phyloP scores from a whole-genome alignment of 1,139 yeast species.

The Debaryomyces subglobosus region DNA sequence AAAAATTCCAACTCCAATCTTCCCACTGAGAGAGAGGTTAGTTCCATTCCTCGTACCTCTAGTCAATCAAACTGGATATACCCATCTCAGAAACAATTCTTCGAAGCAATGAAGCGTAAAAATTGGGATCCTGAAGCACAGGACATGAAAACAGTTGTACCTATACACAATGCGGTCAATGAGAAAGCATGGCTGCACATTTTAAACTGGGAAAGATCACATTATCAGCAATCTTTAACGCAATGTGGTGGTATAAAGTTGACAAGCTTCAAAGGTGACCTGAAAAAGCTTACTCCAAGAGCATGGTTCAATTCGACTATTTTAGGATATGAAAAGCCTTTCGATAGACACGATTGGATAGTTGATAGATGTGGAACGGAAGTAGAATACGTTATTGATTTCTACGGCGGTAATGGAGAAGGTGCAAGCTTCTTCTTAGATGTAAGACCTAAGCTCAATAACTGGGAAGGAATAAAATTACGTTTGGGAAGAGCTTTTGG shows the following conservation, averaged over 20 bases:
- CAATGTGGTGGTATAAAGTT: conserved; percentile 83
- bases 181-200: conserved; percentile 92
- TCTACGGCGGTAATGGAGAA: conserved; percentile 68
- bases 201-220: conserved; percentile 73
- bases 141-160: conserved; percentile 91
- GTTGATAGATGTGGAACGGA: conserved; percentile 84
- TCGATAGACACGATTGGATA: conserved; percentile 96
- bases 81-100: conserved; percentile 94
- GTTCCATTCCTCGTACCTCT: conserved; percentile 84
- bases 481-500: conserved; percentile 66
- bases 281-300: conserved; percentile 81
- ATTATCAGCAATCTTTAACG: conserved; percentile 51
- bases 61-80: conserved; percentile 78
- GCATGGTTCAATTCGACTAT: conserved; percentile 72
- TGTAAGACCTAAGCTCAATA: conserved; percentile 87
- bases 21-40: conserved; percentile 72
- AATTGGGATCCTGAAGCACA: conserved; percentile 79
- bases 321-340: conserved; percentile 74
- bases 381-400: conserved; percentile 91
- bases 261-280: conserved; percentile 88
- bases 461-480: conserved; percentile 76
- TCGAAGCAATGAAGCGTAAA: conserved; percentile 90
- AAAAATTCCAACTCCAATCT: conserved; percentile 36
- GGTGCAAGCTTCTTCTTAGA: conserved; percentile 77
- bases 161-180: conserved; percentile 91